phyloP scores from a whole-genome alignment of 371 early-diverging fungal species.

The Mortierella sp. region DNA sequence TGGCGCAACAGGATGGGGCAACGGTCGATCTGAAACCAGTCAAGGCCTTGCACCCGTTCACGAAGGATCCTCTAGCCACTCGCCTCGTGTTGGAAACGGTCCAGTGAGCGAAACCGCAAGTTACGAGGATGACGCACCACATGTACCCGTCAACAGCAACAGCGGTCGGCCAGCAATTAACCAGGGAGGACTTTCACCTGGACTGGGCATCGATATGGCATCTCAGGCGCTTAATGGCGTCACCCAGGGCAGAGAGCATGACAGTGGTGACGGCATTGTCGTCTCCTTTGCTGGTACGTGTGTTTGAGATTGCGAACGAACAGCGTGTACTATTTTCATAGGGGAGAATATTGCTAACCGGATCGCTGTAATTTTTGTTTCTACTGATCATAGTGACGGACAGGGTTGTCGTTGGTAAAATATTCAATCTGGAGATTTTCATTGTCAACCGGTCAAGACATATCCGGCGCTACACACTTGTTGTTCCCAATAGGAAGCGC shows the following conservation, averaged over 20 bases:
- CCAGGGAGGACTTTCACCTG: conserved; percentile 34
- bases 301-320: not conserved
- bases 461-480: conserved; percentile 73
- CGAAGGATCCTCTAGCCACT: conserved; percentile 30
- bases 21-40: conserved; percentile 22
- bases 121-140: conserved; percentile 40
- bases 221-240: conserved; percentile 38
- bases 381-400: conserved; percentile 56
- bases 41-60: conserved; percentile 54
- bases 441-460: conserved; percentile 82
- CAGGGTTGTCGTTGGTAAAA: conserved; percentile 70
- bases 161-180: conserved; percentile 35
- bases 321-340: not conserved
- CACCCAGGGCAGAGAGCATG: conserved; percentile 37
- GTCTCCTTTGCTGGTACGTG: conserved; percentile 75
- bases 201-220: conserved; percentile 36
- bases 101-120: conserved; percentile 30
- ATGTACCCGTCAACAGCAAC: conserved; percentile 7
- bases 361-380: not conserved
- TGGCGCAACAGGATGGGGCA: conserved; percentile 37
- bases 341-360: not conserved
- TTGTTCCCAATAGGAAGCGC: conserved; percentile 76
- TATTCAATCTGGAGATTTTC: conserved; percentile 81
- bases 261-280: conserved; percentile 70
- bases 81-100: conserved; percentile 29